A percentile compares a stretch with the other conserved stretches of the same genome.
Evolutionary conservation across 441 rosid species (phyloP).

Genomic region (Corymbia calophylla): DNA sequence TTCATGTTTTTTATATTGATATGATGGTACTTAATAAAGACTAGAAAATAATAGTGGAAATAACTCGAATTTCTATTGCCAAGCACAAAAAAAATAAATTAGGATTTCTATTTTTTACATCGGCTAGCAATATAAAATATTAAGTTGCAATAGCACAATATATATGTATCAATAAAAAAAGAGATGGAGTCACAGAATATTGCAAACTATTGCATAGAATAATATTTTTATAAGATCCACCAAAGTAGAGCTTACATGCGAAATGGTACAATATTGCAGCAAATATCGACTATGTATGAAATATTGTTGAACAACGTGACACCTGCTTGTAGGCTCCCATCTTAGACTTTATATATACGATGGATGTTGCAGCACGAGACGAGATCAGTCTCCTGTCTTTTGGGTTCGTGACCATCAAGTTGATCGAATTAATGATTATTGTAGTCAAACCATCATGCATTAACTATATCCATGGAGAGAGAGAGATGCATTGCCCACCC

Average conservation of each 20-base stretch:
- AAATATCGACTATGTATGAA: background rate
- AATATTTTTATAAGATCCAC: background rate
- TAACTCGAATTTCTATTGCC: background rate
- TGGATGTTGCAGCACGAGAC: background rate
- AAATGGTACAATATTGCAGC: background rate
- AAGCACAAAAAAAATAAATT: background rate
- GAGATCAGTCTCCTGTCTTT: background rate
- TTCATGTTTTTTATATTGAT: background rate
- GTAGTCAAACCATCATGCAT: background rate
- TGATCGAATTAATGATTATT: background rate
- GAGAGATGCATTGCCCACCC: background rate
- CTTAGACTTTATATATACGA: background rate
- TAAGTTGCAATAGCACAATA: too few species aligned
- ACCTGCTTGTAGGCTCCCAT: background rate
- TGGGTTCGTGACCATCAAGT: background rate
- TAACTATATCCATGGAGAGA: background rate
- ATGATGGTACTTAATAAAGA: background rate
- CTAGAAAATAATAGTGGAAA: background rate
- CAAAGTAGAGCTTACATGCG: background rate
- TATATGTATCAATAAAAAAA: background rate
- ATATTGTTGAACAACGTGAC: background rate
- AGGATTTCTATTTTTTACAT: background rate
- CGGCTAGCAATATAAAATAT: background rate
- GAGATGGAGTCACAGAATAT: background rate
- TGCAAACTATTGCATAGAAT: background rate